These are phyloP conservation scores for Xylariaceae sp. DNA, from an alignment of 2,329 filamentous ascomycete species.

Conservation along the genomic window DNA sequence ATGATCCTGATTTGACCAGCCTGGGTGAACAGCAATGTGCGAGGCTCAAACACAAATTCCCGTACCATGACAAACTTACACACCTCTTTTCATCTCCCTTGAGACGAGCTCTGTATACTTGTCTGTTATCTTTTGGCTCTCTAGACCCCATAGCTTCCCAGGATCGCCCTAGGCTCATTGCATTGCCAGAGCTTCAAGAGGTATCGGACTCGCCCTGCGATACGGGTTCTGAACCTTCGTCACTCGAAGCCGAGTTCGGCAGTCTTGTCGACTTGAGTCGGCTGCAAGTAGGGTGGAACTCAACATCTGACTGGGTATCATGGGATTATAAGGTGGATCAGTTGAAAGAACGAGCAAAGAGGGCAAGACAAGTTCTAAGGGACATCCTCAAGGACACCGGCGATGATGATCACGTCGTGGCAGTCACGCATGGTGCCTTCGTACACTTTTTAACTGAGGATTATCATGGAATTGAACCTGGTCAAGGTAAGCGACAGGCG, in stretches of 20 bases:
- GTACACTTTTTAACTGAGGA: conserved; percentile 85
- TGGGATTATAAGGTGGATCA: neutral
- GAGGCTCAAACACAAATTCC: conserved; percentile 63
- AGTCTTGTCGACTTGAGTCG: conserved; percentile 63
- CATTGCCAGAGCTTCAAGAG: conserved; percentile 79
- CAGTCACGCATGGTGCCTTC: conserved; percentile 83
- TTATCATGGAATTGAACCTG: conserved; percentile 63
- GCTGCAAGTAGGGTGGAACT: conserved; percentile 71
- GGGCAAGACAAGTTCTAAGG: conserved; percentile 61
- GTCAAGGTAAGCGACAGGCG: conserved; percentile 40
- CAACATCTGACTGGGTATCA: conserved; percentile 51
- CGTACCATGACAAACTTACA: conserved; percentile 65
- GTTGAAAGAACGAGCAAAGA: conserved; percentile 57
- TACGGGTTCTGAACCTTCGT: conserved; percentile 62
- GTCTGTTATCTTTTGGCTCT: conserved; percentile 68
- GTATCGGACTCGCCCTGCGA: conserved; percentile 76
- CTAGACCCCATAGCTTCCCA: conserved; percentile 61
- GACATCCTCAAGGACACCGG: conserved; percentile 45
- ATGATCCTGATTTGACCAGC: conserved; percentile 77
- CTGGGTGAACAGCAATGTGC: conserved; percentile 77
- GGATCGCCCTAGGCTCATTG: conserved; percentile 55
- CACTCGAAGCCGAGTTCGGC: conserved; percentile 63
- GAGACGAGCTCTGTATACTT: conserved; percentile 79
- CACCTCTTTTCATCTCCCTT: conserved; percentile 79
- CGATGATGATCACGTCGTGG: conserved; percentile 65